Conservation (phyloP, 192 early-diverging fungal genomes). For the Fimicolochytrium jonesii region DNA sequence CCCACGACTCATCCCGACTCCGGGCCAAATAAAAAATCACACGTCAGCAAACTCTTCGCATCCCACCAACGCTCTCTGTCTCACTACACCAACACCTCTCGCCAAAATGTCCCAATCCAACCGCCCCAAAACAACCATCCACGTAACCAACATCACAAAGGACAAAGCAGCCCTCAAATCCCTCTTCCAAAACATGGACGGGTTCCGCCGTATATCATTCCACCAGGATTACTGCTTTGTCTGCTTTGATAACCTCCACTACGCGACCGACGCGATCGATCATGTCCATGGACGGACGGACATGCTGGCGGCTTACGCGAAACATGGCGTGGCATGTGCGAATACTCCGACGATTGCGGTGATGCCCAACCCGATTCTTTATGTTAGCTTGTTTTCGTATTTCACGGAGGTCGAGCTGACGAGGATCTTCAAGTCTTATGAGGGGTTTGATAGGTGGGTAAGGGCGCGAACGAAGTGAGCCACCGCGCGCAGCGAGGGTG, state of each 20-base stretch:
- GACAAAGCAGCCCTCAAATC: slow-evolving; percentile 31
- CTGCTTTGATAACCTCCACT: slow-evolving; percentile 32
- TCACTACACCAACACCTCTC: too few relatives aligned
- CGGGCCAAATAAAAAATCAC: too few relatives aligned
- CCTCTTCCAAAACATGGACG: slow-evolving; percentile 34
- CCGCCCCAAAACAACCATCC: slow-evolving; percentile 37
- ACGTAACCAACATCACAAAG: slow-evolving; percentile 39
- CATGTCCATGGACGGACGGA: slow-evolving; percentile 39
- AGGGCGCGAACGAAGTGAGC: too few relatives aligned
- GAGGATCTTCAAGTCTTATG: slow-evolving; percentile 44
- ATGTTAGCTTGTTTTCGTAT: slow-evolving; percentile 46
- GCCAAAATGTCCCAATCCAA: slow-evolving; percentile 1
- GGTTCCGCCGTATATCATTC: slow-evolving; percentile 40
- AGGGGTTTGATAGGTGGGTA: slow-evolving; percentile 44
- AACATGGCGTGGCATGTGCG: slow-evolving; percentile 42
- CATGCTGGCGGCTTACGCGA: slow-evolving; percentile 52
- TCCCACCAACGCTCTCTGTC: too few relatives aligned
- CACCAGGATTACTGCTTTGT: slow-evolving; percentile 41
- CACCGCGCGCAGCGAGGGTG: too few relatives aligned
- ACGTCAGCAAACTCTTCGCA: too few relatives aligned
- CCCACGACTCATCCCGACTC: too few relatives aligned
- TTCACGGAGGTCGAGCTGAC: slow-evolving; percentile 46
- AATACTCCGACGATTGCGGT: slow-evolving; percentile 43
- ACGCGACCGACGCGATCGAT: slow-evolving; percentile 34
- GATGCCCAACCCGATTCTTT: slow-evolving; percentile 48